These are phyloP conservation scores for Aspergillus coremiiformis DNA, from an alignment of 495 filamentous ascomycete genomes.

Conservation along the genomic window DNA sequence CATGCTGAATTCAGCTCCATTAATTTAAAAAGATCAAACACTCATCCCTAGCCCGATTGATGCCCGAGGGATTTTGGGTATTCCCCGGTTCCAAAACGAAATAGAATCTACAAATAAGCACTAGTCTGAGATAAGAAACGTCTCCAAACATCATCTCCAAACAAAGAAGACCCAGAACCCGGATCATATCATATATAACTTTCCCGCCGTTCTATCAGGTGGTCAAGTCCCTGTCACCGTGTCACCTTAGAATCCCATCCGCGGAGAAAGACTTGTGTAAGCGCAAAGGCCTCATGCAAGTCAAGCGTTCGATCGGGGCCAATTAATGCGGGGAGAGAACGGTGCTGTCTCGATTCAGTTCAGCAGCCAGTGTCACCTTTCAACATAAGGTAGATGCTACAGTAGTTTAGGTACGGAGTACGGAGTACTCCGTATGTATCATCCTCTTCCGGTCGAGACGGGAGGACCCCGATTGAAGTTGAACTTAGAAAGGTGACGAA, in stretches of 20 bases:
- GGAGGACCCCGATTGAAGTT: neutral
- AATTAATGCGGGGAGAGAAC: neutral
- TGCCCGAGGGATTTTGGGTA: neutral
- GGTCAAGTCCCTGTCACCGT: neutral
- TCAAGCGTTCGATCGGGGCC: neutral
- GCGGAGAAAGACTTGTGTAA: neutral
- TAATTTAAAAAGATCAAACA: neutral
- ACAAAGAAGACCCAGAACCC: neutral
- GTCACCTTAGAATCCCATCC: neutral
- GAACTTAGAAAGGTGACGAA: neutral
- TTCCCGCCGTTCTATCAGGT: neutral
- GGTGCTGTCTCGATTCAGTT: no score
- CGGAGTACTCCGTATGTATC: no score
- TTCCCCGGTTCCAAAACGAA: neutral
- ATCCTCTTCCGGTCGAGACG: neutral
- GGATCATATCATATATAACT: conserved; percentile 1
- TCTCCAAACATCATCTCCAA: neutral
- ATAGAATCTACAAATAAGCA: neutral
- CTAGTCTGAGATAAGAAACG: neutral
- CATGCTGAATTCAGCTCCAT: neutral
- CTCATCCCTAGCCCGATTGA: neutral
- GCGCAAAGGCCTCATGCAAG: neutral
- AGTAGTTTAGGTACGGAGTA: no score
- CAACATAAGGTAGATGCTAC: neutral
- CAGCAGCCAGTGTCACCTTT: no score